Evolutionary conservation across 228 moss, liverwort and hornwort species (phyloP), one percentile per base, ranked within the genome.

Genomic region (Sphagnum magellanicum): DNA sequence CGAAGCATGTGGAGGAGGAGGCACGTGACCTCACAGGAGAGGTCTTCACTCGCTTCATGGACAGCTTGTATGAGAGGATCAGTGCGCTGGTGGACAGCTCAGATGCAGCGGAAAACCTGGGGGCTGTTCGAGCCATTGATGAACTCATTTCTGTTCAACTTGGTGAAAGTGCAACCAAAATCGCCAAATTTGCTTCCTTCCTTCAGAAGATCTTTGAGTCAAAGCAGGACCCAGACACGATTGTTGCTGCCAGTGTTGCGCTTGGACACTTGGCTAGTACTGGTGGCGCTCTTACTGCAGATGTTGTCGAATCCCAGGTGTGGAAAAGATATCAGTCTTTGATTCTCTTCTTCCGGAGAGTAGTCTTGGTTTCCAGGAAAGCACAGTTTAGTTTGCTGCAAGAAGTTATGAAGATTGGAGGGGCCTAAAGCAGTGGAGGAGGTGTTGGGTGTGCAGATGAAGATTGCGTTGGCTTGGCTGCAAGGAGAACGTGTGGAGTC

Each of bases 161-260:
- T 50, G 98, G 93, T 51, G 98, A 98, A 90, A 91, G 90, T 74
- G 93, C 98, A 14, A 93, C 90, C 62, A 93, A 98, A 87, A 92
- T 98, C 77, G 76, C 81, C 32, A 90, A 90, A 83, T 93, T 93
- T 79, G 98, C 91, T 2, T 74, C 67, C 51, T 81, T 86, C 74
- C 49, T 98, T 73, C 85, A 90, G 59, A 65, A 72, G 75, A 85
- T 98, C 70, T 93, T 98, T 72, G 98, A 98, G 72, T 79, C 82
- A 50, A 98, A 98, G 84, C 91, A 90, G 79, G 98, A 98, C 66
- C 76, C 70, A 6, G 84, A 89, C 1, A 84, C 91, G 52, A 71
- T 98, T 74, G 80, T 87, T 63, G 79, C 76, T 68, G 93, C 98
- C 50, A 98, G 98, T 77, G 68, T 16, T 58, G 93, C 98, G 17